Percentiles rank a stretch among this genome's conserved stretches.
Evolutionary conservation across 1,284 basidiomycete species (phyloP).

Genomic region (Sanghuangporus sanghuang): DNA sequence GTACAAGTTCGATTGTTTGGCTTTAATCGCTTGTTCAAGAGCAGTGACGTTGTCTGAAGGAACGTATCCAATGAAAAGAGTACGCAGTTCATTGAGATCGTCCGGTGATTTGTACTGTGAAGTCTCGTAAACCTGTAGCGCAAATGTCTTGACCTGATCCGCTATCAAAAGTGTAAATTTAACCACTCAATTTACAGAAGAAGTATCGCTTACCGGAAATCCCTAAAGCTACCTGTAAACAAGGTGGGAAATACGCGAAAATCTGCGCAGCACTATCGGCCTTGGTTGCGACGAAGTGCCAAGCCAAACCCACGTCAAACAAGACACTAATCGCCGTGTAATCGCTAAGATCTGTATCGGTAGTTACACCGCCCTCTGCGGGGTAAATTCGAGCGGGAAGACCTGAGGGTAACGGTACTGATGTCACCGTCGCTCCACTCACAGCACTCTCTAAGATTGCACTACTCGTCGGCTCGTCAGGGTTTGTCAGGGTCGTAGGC

Average conservation of each 20-base stretch:
- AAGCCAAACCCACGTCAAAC: slow-evolving; percentile 52
- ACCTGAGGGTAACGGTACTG: slow-evolving; percentile 46
- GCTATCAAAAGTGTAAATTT: slow-evolving; percentile 22
- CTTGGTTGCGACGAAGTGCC: slow-evolving; percentile 55
- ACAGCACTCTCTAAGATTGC: slow-evolving; percentile 24
- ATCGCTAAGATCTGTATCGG: slow-evolving; percentile 28
- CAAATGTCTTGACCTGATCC: slow-evolving; percentile 46
- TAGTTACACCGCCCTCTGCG: slow-evolving; percentile 23
- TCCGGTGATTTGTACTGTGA: slow-evolving; percentile 38
- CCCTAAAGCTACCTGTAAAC: slow-evolving; percentile 46
- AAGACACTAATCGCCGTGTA: slow-evolving; percentile 51
- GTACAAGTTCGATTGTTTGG: slow-evolving; percentile 56
- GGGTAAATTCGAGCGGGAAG: slow-evolving; percentile 60
- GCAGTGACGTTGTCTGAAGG: slow-evolving; percentile 40
- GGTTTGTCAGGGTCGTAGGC: slow-evolving; percentile 40
- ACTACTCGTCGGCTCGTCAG: slow-evolving; percentile 49
- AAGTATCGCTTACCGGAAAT: slow-evolving; percentile 38
- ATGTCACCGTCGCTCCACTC: slow-evolving; percentile 25
- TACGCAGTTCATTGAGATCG: slow-evolving; percentile 46
- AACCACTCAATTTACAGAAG: slow-evolving; percentile 19
- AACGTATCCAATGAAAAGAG: slow-evolving; percentile 59
- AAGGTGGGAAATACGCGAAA: slow-evolving; percentile 50
- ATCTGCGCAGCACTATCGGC: slow-evolving; percentile 48
- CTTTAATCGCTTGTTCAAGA: slow-evolving; percentile 53
- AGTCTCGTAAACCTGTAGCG: slow-evolving; percentile 57